Evolutionary conservation across 2,329 filamentous ascomycete genomes (phyloP).

Genomic region (Fusarium sp.): DNA sequence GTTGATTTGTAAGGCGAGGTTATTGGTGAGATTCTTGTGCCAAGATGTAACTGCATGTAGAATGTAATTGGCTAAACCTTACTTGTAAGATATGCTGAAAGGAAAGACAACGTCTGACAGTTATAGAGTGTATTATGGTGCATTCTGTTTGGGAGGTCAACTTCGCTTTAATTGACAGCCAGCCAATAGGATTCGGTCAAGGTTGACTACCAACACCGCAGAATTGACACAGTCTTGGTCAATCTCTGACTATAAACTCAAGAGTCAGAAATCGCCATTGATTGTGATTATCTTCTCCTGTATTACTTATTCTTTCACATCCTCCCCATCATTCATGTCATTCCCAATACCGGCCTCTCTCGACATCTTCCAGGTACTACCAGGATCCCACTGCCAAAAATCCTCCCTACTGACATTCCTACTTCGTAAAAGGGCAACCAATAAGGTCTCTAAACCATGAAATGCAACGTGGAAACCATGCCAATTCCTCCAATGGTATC

Average conservation of each 20-base stretch:
- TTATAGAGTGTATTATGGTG: fast-evolving
- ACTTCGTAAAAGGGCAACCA: neutral
- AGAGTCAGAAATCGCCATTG: neutral
- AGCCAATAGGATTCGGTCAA: neutral
- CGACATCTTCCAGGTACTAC: neutral
- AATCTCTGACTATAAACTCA: neutral
- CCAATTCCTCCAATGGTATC: neutral
- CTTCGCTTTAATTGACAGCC: neutral
- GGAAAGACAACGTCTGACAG: neutral
- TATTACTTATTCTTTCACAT: neutral
- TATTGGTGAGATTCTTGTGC: neutral
- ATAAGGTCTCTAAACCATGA: neutral
- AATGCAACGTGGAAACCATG: neutral
- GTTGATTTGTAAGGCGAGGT: constrained; percentile 8
- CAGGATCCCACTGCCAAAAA: neutral
- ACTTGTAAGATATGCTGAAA: neutral
- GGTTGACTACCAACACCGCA: neutral
- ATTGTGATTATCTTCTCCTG: neutral
- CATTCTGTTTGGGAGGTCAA: neutral
- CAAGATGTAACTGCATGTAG: neutral
- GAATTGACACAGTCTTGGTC: neutral
- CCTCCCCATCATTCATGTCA: neutral
- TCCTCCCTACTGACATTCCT: neutral
- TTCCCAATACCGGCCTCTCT: neutral
- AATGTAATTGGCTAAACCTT: neutral